A percentile compares a stretch with the other conserved stretches of the same genome.
Evolutionary conservation across 2,329 filamentous ascomycete species (phyloP).

Genomic region (Talaromyces albobiverticillius): DNA sequence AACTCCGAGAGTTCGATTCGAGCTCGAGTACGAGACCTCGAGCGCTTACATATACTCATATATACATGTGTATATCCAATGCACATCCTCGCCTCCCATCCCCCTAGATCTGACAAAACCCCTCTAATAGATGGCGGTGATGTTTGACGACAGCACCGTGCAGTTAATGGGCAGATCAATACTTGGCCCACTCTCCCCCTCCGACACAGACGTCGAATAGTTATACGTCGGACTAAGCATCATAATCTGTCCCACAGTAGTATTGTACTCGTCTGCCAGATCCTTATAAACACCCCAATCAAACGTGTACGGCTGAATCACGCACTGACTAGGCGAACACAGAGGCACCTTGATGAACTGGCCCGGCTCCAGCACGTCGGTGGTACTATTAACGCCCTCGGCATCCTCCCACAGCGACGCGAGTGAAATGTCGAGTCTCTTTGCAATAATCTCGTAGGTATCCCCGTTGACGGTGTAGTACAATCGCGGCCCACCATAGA

Average conservation of each 20-base stretch:
- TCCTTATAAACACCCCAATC: constrained; percentile 20
- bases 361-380: background rate
- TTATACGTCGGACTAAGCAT: constrained; percentile 23
- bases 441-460: constrained; percentile 16
- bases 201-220: background rate
- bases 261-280: constrained; percentile 17
- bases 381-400: background rate
- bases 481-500: constrained; percentile 18
- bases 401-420: constrained; percentile 14
- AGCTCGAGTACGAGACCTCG: too few relatives aligned
- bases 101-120: constrained; percentile 13
- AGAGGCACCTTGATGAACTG: background rate
- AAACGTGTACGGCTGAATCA: constrained; percentile 17
- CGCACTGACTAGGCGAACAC: background rate
- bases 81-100: too few relatives aligned
- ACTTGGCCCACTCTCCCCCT: background rate
- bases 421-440: constrained; percentile 16
- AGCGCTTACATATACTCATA: too few relatives aligned
- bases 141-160: background rate
- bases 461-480: constrained; percentile 21
- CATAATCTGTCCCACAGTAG: constrained; percentile 20
- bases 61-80: too few relatives aligned
- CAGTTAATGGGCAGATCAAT: background rate
- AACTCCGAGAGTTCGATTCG: too few relatives aligned
- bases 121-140: background rate